Evolutionary conservation across 306 rosid species (phyloP).

Genomic region (Senna siamea): DNA sequence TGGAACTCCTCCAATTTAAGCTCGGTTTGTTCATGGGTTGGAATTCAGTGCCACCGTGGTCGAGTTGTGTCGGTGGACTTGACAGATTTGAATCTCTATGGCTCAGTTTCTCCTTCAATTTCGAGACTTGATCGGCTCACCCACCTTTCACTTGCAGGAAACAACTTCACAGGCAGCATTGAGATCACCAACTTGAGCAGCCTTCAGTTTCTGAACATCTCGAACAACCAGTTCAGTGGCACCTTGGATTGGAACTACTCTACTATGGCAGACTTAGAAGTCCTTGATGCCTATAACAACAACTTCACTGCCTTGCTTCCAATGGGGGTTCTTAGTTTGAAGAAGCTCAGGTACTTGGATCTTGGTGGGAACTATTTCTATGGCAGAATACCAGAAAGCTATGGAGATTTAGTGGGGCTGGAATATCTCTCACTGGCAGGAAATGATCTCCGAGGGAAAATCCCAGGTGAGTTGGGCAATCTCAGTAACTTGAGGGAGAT

Average conservation of each 20-base stretch:
- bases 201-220: constrained; percentile 75
- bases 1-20: constrained; percentile 59
- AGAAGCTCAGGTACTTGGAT: constrained; percentile 68
- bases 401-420: constrained; percentile 57
- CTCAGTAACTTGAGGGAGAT: constrained; percentile 65
- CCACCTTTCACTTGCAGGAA: constrained; percentile 72
- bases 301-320: constrained; percentile 79
- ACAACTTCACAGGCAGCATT: constrained; percentile 72
- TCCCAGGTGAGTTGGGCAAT: constrained; percentile 80
- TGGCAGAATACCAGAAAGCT: constrained; percentile 66
- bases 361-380: constrained; percentile 78
- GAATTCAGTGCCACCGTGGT: constrained; percentile 62
- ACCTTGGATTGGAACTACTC: constrained; percentile 68
- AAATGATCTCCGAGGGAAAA: constrained; percentile 68
- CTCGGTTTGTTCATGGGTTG: constrained; percentile 76
- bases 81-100: constrained; percentile 60
- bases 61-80: constrained; percentile 71
- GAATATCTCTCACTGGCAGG: constrained; percentile 80
- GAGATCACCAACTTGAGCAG: constrained; percentile 52
- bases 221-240: constrained; percentile 72
- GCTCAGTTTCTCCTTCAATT: constrained; percentile 66
- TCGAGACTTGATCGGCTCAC: constrained; percentile 65
- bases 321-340: constrained; percentile 49
- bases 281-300: constrained; percentile 76
- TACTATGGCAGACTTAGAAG: constrained; percentile 56